Percentiles rank a stretch among this genome's conserved stretches.
Evolutionary conservation across 768 basidiomycete species (phyloP).

Genomic region (Leccinellum luteum): DNA sequence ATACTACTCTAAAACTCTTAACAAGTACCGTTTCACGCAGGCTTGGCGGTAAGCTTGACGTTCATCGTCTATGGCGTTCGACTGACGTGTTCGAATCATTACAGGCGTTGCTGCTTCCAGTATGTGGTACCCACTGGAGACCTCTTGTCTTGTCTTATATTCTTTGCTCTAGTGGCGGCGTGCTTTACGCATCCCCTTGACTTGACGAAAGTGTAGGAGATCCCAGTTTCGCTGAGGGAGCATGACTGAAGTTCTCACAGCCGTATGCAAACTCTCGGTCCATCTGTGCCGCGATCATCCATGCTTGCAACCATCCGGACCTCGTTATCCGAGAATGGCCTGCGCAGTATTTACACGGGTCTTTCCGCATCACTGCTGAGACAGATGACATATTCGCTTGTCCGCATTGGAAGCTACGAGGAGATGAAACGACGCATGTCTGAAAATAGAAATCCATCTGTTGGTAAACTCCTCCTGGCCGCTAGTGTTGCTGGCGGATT

Average conservation of each 20-base stretch:
- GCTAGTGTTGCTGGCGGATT: constrained; percentile 74
- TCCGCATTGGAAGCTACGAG: constrained; percentile 81
- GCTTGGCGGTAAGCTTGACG: constrained; percentile 54
- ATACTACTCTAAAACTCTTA: neutral
- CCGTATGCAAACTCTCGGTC: constrained; percentile 75
- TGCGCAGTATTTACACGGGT: constrained; percentile 77
- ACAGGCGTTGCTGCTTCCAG: constrained; percentile 63
- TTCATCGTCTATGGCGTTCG: neutral
- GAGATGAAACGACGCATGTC: constrained; percentile 62
- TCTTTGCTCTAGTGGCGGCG: constrained; percentile 60
- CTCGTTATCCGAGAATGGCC: constrained; percentile 65
- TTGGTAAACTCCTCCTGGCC: constrained; percentile 55
- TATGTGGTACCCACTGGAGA: constrained; percentile 32
- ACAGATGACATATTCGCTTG: constrained; percentile 90
- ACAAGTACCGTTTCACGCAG: constrained; percentile 31
- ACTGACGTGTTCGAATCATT: constrained; percentile 12
- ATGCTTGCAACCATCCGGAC: constrained; percentile 61
- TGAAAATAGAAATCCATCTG: constrained; percentile 48
- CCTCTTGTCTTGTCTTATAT: neutral
- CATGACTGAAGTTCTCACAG: constrained; percentile 34
- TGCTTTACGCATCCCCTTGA: constrained; percentile 81
- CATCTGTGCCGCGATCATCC: constrained; percentile 54
- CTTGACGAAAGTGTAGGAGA: constrained; percentile 76
- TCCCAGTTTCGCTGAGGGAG: neutral
- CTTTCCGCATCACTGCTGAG: constrained; percentile 79